phyloP scores from a whole-genome alignment of 2,329 filamentous ascomycete species.

The Aspergillus fumigatus region DNA sequence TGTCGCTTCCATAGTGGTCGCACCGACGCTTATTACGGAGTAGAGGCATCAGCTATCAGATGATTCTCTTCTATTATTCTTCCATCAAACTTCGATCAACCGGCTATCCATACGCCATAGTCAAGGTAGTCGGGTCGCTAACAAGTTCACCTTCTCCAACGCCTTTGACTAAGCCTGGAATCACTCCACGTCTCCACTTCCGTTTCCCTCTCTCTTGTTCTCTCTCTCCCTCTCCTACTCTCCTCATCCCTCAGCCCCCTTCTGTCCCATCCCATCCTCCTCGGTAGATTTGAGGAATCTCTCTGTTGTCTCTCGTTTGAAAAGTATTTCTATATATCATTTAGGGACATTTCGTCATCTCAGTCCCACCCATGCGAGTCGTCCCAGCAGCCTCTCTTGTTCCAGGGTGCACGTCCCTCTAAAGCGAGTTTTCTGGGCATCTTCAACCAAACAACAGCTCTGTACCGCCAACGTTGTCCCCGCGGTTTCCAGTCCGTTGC shows the following conservation, averaged over 20 bases:
- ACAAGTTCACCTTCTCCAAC: neutral
- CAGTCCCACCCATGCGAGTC: constrained; percentile 13
- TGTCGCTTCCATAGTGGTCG: neutral
- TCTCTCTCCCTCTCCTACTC: constrained; percentile 5
- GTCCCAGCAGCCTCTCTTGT: constrained; percentile 16
- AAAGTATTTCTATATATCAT: constrained; percentile 7
- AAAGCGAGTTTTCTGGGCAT: constrained; percentile 10
- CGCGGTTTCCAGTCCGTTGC: neutral
- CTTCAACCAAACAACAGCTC: constrained; percentile 1
- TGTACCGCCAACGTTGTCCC: constrained; percentile 1
- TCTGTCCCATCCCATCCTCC: constrained; percentile 11
- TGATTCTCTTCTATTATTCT: neutral
- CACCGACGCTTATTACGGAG: neutral
- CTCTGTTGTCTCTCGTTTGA: constrained; percentile 7
- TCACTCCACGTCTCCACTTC: constrained; percentile 2
- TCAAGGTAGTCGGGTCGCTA: neutral
- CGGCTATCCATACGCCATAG: neutral
- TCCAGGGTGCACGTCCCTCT: constrained; percentile 22
- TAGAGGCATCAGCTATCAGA: neutral
- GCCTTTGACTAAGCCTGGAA: constrained; percentile 3
- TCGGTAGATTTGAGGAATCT: constrained; percentile 3
- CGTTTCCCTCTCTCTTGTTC: constrained; percentile 6
- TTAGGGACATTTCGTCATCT: constrained; percentile 4
- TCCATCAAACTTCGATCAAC: neutral
- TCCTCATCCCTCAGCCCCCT: neutral